Percentiles rank a stretch among this genome's conserved stretches.
Conservation (phyloP, 2,329 filamentous ascomycete species). For the Colletotrichum sidae region DNA sequence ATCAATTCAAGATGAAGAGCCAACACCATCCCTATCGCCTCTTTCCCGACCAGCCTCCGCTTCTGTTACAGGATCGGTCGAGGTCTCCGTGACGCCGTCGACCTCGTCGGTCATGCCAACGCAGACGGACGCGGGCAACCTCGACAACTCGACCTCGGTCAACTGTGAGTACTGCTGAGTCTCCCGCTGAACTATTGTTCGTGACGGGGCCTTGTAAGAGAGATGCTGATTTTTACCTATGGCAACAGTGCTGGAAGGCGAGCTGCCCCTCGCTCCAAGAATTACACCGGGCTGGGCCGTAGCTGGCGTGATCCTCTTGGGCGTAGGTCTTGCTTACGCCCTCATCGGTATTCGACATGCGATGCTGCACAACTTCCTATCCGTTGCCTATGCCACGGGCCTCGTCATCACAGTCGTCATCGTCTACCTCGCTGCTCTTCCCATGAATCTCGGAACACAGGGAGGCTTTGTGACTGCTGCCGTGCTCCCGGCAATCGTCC, state of each 20-base stretch:
- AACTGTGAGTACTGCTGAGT: slow-evolving; percentile 39
- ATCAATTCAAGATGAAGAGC: slow-evolving; percentile 12
- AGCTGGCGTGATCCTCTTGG: slow-evolving; percentile 80
- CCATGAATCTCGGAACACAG: slow-evolving; percentile 80
- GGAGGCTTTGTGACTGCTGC: slow-evolving; percentile 88
- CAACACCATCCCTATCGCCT: slow-evolving; percentile 2
- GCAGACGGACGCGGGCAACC: slow-evolving; percentile 36
- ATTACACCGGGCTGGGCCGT: slow-evolving; percentile 87
- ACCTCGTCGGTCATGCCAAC: slow-evolving; percentile 26
- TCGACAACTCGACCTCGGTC: slow-evolving; percentile 46
- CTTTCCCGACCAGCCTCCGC: slow-evolving; percentile 10
- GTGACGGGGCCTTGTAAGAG: too few species aligned
- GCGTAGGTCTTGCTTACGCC: slow-evolving; percentile 76
- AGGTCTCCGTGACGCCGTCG: slow-evolving; percentile 6
- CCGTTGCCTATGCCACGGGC: slow-evolving; percentile 77
- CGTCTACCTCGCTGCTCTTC: slow-evolving; percentile 86
- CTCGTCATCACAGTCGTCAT: slow-evolving; percentile 85
- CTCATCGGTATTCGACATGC: slow-evolving; percentile 86
- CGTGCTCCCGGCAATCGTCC: slow-evolving; percentile 76
- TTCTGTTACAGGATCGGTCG: slow-evolving; percentile 9
- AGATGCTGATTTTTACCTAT: slow-evolving; percentile 16
- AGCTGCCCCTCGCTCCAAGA: slow-evolving; percentile 77
- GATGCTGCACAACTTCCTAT: slow-evolving; percentile 84
- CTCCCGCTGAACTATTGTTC: neutral
- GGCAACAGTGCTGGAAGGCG: slow-evolving; percentile 61